Evolutionary conservation across 306 rosid genomes (phyloP).

Genomic region (Canavalia ensiformis): DNA sequence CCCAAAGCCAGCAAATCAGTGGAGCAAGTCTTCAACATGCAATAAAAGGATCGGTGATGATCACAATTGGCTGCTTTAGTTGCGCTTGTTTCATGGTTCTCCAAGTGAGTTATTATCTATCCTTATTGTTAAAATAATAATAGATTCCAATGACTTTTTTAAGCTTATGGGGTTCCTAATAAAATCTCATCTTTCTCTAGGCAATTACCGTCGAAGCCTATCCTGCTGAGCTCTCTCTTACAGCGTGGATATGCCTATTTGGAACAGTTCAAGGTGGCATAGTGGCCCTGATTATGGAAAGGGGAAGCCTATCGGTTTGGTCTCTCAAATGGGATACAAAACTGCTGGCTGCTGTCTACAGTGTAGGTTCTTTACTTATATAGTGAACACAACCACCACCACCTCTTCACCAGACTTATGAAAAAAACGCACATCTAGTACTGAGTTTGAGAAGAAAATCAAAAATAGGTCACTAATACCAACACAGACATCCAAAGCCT

Average conservation of each 20-base stretch:
- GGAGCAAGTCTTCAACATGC: constrained; percentile 59
- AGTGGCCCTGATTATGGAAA: constrained; percentile 83
- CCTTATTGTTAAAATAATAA: not conserved
- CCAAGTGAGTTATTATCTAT: constrained; percentile 61
- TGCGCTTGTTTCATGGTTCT: constrained; percentile 88
- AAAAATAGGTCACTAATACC: not conserved
- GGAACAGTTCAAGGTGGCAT: constrained; percentile 84
- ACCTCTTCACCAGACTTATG: not conserved
- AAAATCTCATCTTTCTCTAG: constrained; percentile 50
- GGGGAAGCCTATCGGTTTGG: constrained; percentile 74
- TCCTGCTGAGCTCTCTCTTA: constrained; percentile 93
- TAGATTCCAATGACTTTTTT: not conserved
- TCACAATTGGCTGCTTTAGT: constrained; percentile 84
- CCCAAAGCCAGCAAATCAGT: constrained; percentile 47
- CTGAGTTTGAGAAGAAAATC: not conserved
- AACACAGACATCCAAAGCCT: constrained; percentile 2
- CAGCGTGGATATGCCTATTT: constrained; percentile 93
- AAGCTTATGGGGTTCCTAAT: constrained; percentile 36
- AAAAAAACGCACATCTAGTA: not conserved
- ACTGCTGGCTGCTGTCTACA: constrained; percentile 77
- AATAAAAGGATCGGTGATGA: constrained; percentile 83
- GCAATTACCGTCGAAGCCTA: constrained; percentile 80
- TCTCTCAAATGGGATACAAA: constrained; percentile 78
- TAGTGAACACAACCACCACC: not conserved
- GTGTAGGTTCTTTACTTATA: constrained; percentile 56